Base-by-base conservation (phyloP, 148 eudicot genomes). In the Hydrangea macrophylla region DNA sequence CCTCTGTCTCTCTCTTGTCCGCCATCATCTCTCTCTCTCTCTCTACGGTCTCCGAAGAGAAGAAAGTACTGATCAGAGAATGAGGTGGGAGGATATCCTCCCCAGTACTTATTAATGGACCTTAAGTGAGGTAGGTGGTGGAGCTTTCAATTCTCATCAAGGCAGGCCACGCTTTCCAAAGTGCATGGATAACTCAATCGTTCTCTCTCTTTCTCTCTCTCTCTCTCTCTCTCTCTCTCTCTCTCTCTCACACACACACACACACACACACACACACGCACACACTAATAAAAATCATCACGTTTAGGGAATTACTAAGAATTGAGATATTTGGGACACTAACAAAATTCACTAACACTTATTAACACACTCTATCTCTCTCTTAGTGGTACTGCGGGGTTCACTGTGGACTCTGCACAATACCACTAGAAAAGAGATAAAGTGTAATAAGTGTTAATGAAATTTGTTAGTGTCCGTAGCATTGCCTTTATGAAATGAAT, bases 71-170 rank as follows among this genome's bases (percentile, higher is more conserved):
- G n/a, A n/a, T n/a, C n/a, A n/a, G 69, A 40, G 64, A 48, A n/a
- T n/a, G n/a, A 18, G 13, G 50, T 4, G 9, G 40, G 32, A n/a
- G 65, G 3, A 39, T 55, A 1, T 45, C 30, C 3, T n/a, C 35
- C 20, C 17, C 37, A 7, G 45, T 56, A 13, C 62, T 70, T 65
- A 70, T 70, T 76, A 59, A 73, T 60, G 76, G 51, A 24, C 0
- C 40, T 67, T 60, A 56, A 70, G 75, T 73, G 54, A 50, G 69
- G 72, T 70, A 64, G 56, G 76, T 74, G 63, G 57, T 39, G 62
- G 39, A 44, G 81, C 71, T 77, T 70, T 81, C 55, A 81, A 81
- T 73, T 58, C 13, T 18, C 67, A 69, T 78, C 39, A 69, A 73
- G 45, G 70, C 18, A 26, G 11, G 30, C 69, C 69, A 65, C 69